Evolutionary conservation across 768 basidiomycete species (phyloP), one percentile per base, ranked within the genome.

Genomic region (Pisolithus albus): DNA sequence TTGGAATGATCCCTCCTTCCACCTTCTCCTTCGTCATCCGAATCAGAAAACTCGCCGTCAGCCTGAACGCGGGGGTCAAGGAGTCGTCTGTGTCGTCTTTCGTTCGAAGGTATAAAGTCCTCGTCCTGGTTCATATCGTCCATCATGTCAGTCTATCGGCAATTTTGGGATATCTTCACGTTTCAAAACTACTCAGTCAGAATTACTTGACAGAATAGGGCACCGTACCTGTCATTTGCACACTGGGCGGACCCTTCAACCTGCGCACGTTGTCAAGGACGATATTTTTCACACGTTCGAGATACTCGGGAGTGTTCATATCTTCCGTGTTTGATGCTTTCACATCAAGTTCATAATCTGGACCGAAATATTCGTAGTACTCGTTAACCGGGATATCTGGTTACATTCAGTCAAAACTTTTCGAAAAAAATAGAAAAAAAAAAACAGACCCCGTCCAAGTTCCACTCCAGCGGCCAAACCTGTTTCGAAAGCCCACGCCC

Each of bases 301-400:
- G 76, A 68, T 98, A 99, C 53, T 89, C 88, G 5, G 81, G 82
- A 3, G 90, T 89, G 64, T 99, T 99, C 72, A 95, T 72, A 63
- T 99, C 95, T 58, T 96, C 93, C 54, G 92, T 88, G 64, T 98
- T 99, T 11, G 91, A 93, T 11, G 92, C 73, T 61, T 86, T 90
- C 26, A 99, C 96, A 64, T 99, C 92, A 30, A 99, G 79, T 64
- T 93, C 83, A 62, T 98, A 97, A 61, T 95, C 92, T 3, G 96
- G 96, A 0, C 96, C 96, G 67, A 97, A 98, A 69, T 98, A 98
- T 64, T 98, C 95, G 63, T 94, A 98, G 71, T 98, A 99, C 70
- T 99, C 96, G 62, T 98, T 99, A 56, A 94, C 86, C 2, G 96
- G 96, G 49, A 99, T 95, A 64, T 91, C 95, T 94, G 61, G n/a